A percentile compares a stretch with the other conserved stretches of the same genome.
Evolutionary conservation across 805 yeast species (phyloP).

Genomic region (Candida odintsovae): DNA sequence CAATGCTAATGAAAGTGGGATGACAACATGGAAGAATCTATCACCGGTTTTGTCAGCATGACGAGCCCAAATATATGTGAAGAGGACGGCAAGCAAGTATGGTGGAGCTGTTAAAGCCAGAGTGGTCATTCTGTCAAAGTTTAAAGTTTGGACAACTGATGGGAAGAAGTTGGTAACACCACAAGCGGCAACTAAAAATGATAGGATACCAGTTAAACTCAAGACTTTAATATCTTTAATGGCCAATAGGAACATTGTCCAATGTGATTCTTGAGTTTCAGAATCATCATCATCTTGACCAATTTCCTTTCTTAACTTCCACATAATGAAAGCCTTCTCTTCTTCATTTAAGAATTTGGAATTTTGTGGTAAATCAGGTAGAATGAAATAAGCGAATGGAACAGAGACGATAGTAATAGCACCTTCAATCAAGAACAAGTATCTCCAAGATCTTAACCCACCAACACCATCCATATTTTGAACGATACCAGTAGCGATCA

Average conservation of each 20-base stretch:
- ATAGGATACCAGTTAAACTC: conserved; percentile 38
- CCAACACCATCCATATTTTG: conserved; percentile 34
- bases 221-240: conserved; percentile 39
- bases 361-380: conserved; percentile 50
- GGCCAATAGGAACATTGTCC: conserved; percentile 32
- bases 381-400: conserved; percentile 37
- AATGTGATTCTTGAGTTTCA: conserved; percentile 24
- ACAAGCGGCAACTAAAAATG: conserved; percentile 48
- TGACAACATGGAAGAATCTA: conserved; percentile 42
- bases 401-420: conserved; percentile 44
- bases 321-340: conserved; percentile 33
- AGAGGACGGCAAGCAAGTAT: conserved; percentile 43
- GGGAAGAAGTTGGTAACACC: conserved; percentile 62
- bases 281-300: conserved; percentile 25
- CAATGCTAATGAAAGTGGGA: conserved; percentile 37
- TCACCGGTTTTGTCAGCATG: conserved; percentile 55
- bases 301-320: conserved; percentile 24
- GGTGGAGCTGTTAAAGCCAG: conserved; percentile 57
- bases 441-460: conserved; percentile 47
- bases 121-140: conserved; percentile 43
- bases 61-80: conserved; percentile 46
- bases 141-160: conserved; percentile 50
- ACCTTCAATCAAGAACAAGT: conserved; percentile 54
- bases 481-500: conserved; percentile 49
- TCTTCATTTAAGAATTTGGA: conserved; percentile 40